Evolutionary conservation across 169 alveolate species (phyloP).

Genomic region (Theileria luwenshuni): DNA sequence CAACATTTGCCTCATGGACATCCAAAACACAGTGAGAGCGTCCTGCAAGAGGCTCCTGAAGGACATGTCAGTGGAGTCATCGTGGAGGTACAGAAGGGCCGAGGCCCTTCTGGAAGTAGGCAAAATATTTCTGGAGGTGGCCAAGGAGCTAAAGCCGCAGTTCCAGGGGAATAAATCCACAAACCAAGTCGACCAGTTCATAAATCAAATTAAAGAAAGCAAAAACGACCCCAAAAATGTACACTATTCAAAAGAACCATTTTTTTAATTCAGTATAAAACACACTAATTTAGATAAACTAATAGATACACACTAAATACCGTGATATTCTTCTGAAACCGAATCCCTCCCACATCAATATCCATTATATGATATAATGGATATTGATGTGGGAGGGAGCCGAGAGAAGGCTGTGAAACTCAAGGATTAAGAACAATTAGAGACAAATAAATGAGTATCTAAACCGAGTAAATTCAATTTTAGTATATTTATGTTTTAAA

Average conservation of each 20-base stretch:
- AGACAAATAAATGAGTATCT: conserved; percentile 1
- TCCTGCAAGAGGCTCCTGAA: conserved; percentile 83
- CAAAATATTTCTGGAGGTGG: conserved; percentile 78
- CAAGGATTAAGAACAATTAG: neutral
- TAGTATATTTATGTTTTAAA: neutral
- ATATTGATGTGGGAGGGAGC: too few species aligned
- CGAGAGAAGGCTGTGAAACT: too few species aligned
- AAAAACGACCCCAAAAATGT: conserved; percentile 4
- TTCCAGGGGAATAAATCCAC: conserved; percentile 5
- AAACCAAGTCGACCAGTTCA: neutral
- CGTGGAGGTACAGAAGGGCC: conserved; percentile 83
- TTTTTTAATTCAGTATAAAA: conserved; percentile 25
- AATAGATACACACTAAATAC: too few species aligned
- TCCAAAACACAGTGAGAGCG: conserved; percentile 83
- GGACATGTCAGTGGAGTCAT: conserved; percentile 86
- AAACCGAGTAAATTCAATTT: neutral
- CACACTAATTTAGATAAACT: too few species aligned
- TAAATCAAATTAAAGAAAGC: neutral
- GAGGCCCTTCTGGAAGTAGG: conserved; percentile 85
- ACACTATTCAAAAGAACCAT: conserved; percentile 31
- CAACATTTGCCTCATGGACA: conserved; percentile 85
- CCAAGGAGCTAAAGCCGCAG: conserved; percentile 45
- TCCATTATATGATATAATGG: too few species aligned
- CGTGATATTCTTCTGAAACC: too few species aligned
- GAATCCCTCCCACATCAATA: too few species aligned